Conservation (phyloP, 805 yeast genomes). For the Wickerhamiella lipophila region DNA sequence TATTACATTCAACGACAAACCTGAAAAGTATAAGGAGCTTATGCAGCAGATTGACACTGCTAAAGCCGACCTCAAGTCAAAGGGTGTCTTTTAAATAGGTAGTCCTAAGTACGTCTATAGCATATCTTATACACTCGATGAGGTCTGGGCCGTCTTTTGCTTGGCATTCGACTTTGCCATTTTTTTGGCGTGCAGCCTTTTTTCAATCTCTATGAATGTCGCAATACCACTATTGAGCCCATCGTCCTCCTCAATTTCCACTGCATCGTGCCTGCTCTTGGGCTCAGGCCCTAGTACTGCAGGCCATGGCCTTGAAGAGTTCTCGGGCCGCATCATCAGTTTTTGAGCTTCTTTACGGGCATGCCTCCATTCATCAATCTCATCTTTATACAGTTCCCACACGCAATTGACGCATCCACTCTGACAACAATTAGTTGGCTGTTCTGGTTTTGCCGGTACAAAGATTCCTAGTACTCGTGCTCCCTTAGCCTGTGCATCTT, state of each 20-base stretch:
- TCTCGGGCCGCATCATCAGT: conserved; percentile 22
- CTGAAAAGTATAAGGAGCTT: conserved; percentile 51
- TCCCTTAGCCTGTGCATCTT: conserved; percentile 26
- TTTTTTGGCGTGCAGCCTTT: conserved; percentile 32
- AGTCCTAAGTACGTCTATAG: not conserved
- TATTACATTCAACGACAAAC: conserved; percentile 56
- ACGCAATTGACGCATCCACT: conserved; percentile 95
- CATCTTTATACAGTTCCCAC: conserved; percentile 88
- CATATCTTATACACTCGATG: not conserved
- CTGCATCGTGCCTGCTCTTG: conserved; percentile 14
- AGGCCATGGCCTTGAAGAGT: conserved; percentile 46
- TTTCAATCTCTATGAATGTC: conserved; percentile 77
- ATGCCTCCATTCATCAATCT: conserved; percentile 67
- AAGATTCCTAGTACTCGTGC: conserved; percentile 46
- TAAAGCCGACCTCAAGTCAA: conserved; percentile 40
- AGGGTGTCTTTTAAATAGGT: conserved; percentile 34
- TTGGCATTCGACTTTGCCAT: not conserved
- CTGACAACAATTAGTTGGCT: conserved; percentile 96
- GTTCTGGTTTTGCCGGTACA: conserved; percentile 75
- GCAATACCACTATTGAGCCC: conserved; percentile 62
- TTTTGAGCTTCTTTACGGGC: conserved; percentile 42
- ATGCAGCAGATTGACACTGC: conserved; percentile 50
- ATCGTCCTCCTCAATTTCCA: conserved; percentile 30
- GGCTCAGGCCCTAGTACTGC: conserved; percentile 43
- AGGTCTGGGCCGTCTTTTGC: not conserved